Base-by-base conservation (phyloP, 1,284 basidiomycete species). In the Lentinus polychrous region DNA sequence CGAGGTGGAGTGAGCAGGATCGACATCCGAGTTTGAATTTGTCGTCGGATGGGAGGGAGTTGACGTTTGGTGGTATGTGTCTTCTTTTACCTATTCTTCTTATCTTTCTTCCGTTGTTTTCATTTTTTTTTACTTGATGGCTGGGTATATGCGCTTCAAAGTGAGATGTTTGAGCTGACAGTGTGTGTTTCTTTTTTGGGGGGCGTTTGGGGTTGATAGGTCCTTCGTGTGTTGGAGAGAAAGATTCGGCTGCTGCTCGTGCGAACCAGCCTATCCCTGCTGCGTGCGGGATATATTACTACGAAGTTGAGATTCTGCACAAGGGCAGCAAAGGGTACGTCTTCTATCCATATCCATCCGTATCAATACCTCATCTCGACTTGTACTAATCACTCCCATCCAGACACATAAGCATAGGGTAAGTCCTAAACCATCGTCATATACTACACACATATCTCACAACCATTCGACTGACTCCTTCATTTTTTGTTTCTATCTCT, bases 271-370 rank as follows among this genome's bases (percentile, higher is more conserved):
- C 84, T 2, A 84, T 94, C 41, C 93, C 93, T 1, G 73, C 82
- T 0, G 83, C 83, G 11, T 86, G 87, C 57, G 94, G 91, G 14
- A 82, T 95, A 42, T 92, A 90, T 63, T 97, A 95, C 64, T 97
- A 84, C 60, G 93, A 97, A 70, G 81, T 91, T 2, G 80, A 87
- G 57, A 81, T 96, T 38, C 63, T 84, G 14, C 77, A 81, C 59
- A 86, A 88, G 62, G 86, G 87, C n/a, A 71, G 76, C 47, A 86
- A 85, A 65, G 90, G 87, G 76, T 92, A 59, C 61, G 78, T 49
- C n/a, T n/a, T n/a, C n/a, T n/a, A n/a, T 51, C 46, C 24, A 4
- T 27, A 4, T 5, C 27, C 27, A 5, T 10, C 27, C 50, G 49
- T 45, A 31, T 10, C 7, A 8, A 8, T 58, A 45, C 35, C 32